Base-by-base conservation (phyloP, 208 protist species). In the Crithidia sp. region DNA sequence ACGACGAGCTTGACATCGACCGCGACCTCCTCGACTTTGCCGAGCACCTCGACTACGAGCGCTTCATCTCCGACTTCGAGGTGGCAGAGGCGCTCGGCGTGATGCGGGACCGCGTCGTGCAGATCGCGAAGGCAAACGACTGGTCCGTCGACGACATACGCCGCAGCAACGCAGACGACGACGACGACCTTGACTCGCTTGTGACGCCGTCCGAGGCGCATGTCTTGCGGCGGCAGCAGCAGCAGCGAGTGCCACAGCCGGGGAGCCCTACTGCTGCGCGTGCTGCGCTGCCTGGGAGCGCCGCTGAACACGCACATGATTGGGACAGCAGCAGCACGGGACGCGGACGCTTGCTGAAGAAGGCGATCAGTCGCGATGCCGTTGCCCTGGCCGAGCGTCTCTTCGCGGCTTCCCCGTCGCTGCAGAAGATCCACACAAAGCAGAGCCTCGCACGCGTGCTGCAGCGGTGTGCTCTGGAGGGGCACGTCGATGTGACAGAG, bases 21-120 rank as follows among this genome's bases (percentile, higher is more conserved):
- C 76, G 85, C 37, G 89, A 94, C 62, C 82, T 97, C 4, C 78
- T 97, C 54, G 79, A 93, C 56, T 97, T 97, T 68, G 94, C 94
- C 10, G 79, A 86, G 63, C 86, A 90, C 62, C 83, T 97, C 17
- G 91, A 97, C 71, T 97, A 95, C 60, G 91, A 96, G 39, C 87
- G 85, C 69, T 97, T 94, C 58, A 94, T 97, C 67, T 85, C 78
- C 55, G 94, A 97, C 79, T 96, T 92, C 54, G 92, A 94, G 62
- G 88, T 97, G n/a, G 77, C 88, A 9, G 91, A 96, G 72, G 94
- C 94, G 55, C 83, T 97, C 10, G 67, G 73, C 7, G 83, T 96
- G 44, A 97, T 97, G 94, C 91, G 94, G 7, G 91, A 97, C 44
- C 85, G 94, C n/a, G 92, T 97, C 36, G 62, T 83, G 59, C 79